These are phyloP conservation scores for Colletotrichum liaoningense DNA, from an alignment of 2,329 filamentous ascomycete species.

Conservation along the genomic window DNA sequence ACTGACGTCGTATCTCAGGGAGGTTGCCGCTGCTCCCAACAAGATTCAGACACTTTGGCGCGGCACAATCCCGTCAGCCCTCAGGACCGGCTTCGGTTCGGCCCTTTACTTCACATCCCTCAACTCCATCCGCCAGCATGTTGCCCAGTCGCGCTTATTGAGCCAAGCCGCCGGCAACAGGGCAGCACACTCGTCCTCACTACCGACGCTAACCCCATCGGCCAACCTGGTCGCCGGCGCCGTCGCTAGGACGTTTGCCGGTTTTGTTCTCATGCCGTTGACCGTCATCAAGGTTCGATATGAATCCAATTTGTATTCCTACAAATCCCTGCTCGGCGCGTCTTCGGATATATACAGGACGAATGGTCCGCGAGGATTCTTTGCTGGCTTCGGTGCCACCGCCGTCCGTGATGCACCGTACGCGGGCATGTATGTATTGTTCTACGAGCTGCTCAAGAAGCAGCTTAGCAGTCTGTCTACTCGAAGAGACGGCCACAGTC, in stretches of 20 bases:
- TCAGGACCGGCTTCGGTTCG: slow-evolving; percentile 91
- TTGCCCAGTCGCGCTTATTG: slow-evolving; percentile 47
- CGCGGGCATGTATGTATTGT: slow-evolving; percentile 91
- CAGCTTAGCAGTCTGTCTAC: slow-evolving; percentile 55
- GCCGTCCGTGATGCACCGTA: slow-evolving; percentile 96
- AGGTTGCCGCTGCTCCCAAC: slow-evolving; percentile 74
- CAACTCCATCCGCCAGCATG: slow-evolving; percentile 81
- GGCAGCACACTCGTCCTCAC: slow-evolving; percentile 69
- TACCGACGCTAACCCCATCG: slow-evolving; percentile 85
- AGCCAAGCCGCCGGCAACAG: slow-evolving; percentile 33
- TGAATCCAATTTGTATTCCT: slow-evolving; percentile 87
- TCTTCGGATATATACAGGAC: slow-evolving; percentile 77
- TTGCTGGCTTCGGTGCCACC: slow-evolving; percentile 93
- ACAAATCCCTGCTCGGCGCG: slow-evolving; percentile 80
- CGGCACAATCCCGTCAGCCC: slow-evolving; percentile 90
- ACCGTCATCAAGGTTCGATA: slow-evolving; percentile 98
- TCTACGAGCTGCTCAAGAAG: slow-evolving; percentile 88
- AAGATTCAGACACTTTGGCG: slow-evolving; percentile 84
- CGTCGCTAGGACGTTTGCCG: slow-evolving; percentile 84
- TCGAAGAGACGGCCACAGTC: not conserved
- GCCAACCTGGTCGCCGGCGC: slow-evolving; percentile 90
- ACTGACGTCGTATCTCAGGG: slow-evolving; percentile 74
- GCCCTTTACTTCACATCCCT: slow-evolving; percentile 94
- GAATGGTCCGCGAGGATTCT: slow-evolving; percentile 86
- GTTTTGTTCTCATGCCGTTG: slow-evolving; percentile 93